Evolutionary conservation across 108 stramenopile genomes (phyloP), one percentile per base, ranked within the genome.

Genomic region (Nitzschia putrida): DNA sequence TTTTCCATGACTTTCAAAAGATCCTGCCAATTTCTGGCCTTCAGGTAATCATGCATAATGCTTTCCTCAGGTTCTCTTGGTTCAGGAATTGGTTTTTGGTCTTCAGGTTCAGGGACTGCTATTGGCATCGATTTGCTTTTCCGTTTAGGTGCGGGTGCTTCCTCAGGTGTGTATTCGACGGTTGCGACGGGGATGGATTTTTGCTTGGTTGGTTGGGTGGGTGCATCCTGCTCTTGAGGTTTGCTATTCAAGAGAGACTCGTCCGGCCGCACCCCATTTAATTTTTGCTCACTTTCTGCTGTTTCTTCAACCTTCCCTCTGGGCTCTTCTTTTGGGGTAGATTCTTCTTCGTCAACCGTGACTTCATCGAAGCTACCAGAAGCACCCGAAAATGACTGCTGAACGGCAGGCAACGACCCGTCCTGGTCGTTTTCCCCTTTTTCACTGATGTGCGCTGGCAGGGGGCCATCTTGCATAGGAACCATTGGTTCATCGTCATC

Each of bases 41-140:
- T 39, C 2, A 63, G 12, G 20, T 20, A 24, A 16, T 63, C 22
- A 24, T 63, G 61, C 61, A 63, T 63, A n/a, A 47, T 22, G 23
- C 61, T 63, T 38, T 44, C 61, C 44, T 63, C 61, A 10, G 61
- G 61, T 45, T 44, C 44, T 45, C 61, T 44, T 47, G 61, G 61
- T 45, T 63, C 44, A 10, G 61, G 61, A 3, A 63, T 8, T 3
- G 42, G 44, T 47, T 25, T 63, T 3, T 49, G 47, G 3, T 49
- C 3, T 6, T 49, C n/a, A 18, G 18, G 47, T 5, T 49, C 18
- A 5, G 47, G 47, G 14, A 49, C 47, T 34, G 4, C 29, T 34
- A 34, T 34, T 4, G 29, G 29, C 29, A 34, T 34, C 4, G 29
- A 34, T 34, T 34, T 34, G 4, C 29, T 34, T 34, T 34, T 34